A percentile compares a stretch with the other conserved stretches of the same genome.
Evolutionary conservation across 768 basidiomycete genomes (phyloP).

Genomic region (Rhizopogon roseolus): DNA sequence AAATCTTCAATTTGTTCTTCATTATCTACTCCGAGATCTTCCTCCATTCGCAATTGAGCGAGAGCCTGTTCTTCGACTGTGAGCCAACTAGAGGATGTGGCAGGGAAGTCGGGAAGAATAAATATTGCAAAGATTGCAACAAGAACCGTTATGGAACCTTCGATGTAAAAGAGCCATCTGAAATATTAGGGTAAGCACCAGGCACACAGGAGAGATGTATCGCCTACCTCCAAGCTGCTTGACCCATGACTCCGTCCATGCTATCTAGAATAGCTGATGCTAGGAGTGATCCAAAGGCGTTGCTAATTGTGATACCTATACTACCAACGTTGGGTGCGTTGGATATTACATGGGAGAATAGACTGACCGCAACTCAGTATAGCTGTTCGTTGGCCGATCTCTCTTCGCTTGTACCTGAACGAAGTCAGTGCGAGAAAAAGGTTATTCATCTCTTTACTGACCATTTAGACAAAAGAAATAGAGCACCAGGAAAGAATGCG

Average conservation of each 20-base stretch:
- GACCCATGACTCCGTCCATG: slow-evolving; percentile 67
- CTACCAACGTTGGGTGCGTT: neutral
- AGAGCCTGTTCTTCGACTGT: slow-evolving; percentile 51
- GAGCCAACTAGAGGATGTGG: slow-evolving; percentile 55
- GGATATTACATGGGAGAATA: neutral
- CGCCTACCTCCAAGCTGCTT: slow-evolving; percentile 66
- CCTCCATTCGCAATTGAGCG: slow-evolving; percentile 55
- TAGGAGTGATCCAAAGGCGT: slow-evolving; percentile 78
- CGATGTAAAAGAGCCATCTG: slow-evolving; percentile 73
- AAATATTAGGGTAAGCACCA: neutral
- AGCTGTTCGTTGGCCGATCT: slow-evolving; percentile 67
- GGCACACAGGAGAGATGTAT: neutral
- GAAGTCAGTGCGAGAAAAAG: slow-evolving; percentile 52
- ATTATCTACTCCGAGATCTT: slow-evolving; percentile 56
- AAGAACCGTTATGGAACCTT: slow-evolving; percentile 51
- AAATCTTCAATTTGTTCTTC: slow-evolving; percentile 35
- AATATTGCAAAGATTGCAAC: slow-evolving; percentile 51
- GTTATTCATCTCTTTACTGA: slow-evolving; percentile 17
- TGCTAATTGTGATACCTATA: slow-evolving; percentile 59
- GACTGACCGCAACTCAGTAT: slow-evolving; percentile 50
- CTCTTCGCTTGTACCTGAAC: slow-evolving; percentile 61
- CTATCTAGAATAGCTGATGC: slow-evolving; percentile 69
- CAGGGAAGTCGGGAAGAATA: slow-evolving; percentile 73
- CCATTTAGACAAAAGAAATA: slow-evolving; percentile 32
- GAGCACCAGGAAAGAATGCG: slow-evolving; percentile 66